Evolutionary conservation across 192 early-diverging fungal species (phyloP), one percentile per base, ranked within the genome.

Genomic region (Coemansia sp.): DNA sequence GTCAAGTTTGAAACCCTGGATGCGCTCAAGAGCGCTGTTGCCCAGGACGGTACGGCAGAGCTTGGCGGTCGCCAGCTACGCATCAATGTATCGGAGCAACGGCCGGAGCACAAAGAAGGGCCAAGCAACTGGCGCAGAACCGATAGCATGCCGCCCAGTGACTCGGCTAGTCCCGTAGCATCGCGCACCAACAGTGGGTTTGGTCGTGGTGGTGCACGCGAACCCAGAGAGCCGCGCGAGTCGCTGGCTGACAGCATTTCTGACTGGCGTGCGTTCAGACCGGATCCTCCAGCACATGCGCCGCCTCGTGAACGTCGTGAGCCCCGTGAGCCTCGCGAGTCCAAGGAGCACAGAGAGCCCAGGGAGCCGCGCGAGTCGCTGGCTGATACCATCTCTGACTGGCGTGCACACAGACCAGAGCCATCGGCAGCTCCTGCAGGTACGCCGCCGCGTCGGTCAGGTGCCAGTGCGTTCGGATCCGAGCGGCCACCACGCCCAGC

Each of bases 1-100:
- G 90, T 94, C 56, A 94, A 97, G 86, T 99, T 99, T 73, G 88
- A 90, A 22, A 88, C 89, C 55, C 61, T 90, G 20, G 93, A 96
- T 22, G 90, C 87, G 36, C 86, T 99, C 64, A 90, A 86, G 78
- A 78, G 66, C 60, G 96, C 94, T 45, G 84, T 97, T 67, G 86
- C 83, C 7, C 61, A 52, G 66, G 75, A 77, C 31, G 80, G 80
- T 14, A 12, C 7, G 7, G 11, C 61, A 71, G 85, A 81, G 56
- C 68, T 94, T 17, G 77, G 83, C 56, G 86, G 89, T 12, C 86
- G 96, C 36, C 56, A 69, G 40, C 84, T 99, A 65, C 89, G 91
- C 49, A 87, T 99, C 65, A 91, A 92, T 69, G 87, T 96, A 64
- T 93, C 96, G 50, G 94, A 96, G 76, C 85, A 87, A 62, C 91